A percentile compares a stretch with the other conserved stretches of the same genome.
Conservation (phyloP, 2,329 filamentous ascomycete genomes). For the Colletotrichum sp. region DNA sequence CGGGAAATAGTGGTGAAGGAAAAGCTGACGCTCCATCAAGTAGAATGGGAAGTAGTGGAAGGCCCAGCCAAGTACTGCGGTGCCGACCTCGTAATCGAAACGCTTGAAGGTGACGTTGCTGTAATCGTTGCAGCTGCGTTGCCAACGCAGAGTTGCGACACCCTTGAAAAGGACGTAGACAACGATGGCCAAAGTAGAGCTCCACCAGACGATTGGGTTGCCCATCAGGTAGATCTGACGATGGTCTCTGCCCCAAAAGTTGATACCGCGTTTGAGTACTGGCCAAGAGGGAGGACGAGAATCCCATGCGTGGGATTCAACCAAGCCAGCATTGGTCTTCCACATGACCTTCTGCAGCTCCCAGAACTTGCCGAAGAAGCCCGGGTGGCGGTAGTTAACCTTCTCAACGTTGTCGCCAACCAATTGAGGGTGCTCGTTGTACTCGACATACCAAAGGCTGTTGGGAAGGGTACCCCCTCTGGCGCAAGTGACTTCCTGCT, state of each 20-base stretch:
- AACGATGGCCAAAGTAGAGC: conserved; percentile 77
- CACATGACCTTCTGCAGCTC: conserved; percentile 99
- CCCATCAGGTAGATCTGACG: conserved; percentile 96
- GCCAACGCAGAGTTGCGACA: conserved; percentile 88
- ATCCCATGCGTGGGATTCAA: conserved; percentile 98
- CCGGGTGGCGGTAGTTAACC: conserved; percentile 93
- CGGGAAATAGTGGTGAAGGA: conserved; percentile 98
- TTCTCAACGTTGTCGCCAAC: conserved; percentile 75
- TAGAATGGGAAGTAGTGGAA: conserved; percentile 99
- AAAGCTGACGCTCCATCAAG: conserved; percentile 96
- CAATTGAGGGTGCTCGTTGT: conserved; percentile 83
- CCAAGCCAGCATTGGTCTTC: conserved; percentile 94
- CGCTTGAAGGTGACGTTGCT: conserved; percentile 84
- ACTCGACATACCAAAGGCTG: conserved; percentile 96
- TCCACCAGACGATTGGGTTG: conserved; percentile 95
- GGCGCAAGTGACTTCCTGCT: conserved; percentile 98
- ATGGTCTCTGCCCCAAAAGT: conserved; percentile 96
- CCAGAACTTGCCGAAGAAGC: conserved; percentile 97
- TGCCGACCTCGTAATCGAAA: conserved; percentile 96
- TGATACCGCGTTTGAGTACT: conserved; percentile 90
- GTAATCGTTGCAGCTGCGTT: conserved; percentile 91
- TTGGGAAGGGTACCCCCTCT: conserved; percentile 91
- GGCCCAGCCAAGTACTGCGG: conserved; percentile 89
- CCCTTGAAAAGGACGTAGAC: conserved; percentile 86
- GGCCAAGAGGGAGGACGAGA: conserved; percentile 95